Evolutionary conservation across 163 green algal species (phyloP).

Genomic region (Scenedesmus sp.): DNA sequence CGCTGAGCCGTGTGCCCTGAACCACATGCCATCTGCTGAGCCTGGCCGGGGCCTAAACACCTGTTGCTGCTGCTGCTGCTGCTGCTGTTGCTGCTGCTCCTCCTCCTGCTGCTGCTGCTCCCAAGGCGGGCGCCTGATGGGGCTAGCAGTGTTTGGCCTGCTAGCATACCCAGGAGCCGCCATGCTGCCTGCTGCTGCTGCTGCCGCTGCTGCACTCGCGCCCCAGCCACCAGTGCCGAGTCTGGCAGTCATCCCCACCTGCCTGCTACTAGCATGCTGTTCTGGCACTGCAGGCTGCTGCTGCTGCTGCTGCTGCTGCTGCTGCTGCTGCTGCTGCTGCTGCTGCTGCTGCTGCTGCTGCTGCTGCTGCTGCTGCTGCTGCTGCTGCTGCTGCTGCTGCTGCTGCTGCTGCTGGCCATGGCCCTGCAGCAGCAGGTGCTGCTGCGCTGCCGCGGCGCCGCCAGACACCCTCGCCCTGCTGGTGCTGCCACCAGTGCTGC

Average conservation of each 20-base stretch:
- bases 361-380: not conserved
- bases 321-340: not conserved
- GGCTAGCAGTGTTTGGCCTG: not conserved
- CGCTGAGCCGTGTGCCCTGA: not conserved
- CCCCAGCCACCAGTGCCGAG: not conserved
- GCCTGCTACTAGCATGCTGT: not conserved
- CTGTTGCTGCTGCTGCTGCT: not conserved
- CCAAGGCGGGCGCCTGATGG: not conserved
- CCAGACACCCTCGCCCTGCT: slow-evolving; percentile 2
- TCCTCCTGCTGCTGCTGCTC: not conserved
- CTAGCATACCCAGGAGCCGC: not conserved
- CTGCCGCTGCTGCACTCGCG: not conserved
- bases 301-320: not conserved
- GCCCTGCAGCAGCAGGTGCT: not conserved
- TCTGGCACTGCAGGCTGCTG: not conserved
- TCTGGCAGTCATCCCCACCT: not conserved
- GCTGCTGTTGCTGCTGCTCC: not conserved
- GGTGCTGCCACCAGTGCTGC: not conserved
- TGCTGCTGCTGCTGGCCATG: not conserved
- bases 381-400: slow-evolving; percentile 3
- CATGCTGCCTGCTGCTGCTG: not conserved
- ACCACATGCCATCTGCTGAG: not conserved
- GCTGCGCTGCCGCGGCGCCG: not conserved
- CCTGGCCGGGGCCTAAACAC: not conserved
- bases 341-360: not conserved